These are phyloP conservation scores for Candida arabinofermentans DNA, from an alignment of 805 yeast species.

Conservation along the genomic window DNA sequence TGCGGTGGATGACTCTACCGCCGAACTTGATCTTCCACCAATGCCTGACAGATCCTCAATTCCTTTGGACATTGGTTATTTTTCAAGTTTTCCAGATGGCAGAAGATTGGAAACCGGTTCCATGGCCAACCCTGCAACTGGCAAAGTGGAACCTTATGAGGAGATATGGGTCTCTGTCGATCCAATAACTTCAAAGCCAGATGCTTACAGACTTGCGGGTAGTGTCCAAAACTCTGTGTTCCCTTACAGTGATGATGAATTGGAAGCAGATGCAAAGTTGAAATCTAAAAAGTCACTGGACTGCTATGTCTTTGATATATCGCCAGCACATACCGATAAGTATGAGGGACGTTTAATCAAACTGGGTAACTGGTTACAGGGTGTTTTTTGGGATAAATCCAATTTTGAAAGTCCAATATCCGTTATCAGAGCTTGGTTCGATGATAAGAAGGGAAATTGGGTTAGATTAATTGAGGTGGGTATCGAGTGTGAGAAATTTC, in stretches of 20 bases:
- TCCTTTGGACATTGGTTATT: slow-evolving; percentile 43
- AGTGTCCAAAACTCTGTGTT: not conserved
- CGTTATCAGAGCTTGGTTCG: slow-evolving; percentile 15
- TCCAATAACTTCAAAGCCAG: slow-evolving; percentile 33
- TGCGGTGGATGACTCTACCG: not conserved
- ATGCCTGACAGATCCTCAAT: slow-evolving; percentile 13
- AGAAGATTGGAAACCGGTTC: slow-evolving; percentile 47
- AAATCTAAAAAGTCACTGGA: slow-evolving; percentile 1
- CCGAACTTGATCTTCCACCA: not conserved
- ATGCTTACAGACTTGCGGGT: slow-evolving; percentile 1
- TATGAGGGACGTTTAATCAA: slow-evolving; percentile 42
- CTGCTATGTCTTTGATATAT: slow-evolving; percentile 25
- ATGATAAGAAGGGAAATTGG: slow-evolving; percentile 9
- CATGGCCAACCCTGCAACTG: slow-evolving; percentile 45
- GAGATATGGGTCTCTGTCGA: slow-evolving; percentile 55
- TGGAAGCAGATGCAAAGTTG: not conserved
- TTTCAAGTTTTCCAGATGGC: slow-evolving; percentile 35
- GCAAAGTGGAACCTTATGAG: slow-evolving; percentile 39
- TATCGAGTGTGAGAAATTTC: slow-evolving; percentile 9
- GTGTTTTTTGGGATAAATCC: slow-evolving; percentile 34
- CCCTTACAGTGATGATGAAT: not conserved
- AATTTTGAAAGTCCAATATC: slow-evolving; percentile 23
- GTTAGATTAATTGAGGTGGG: slow-evolving; percentile 15
- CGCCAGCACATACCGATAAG: slow-evolving; percentile 14
- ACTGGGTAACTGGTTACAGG: slow-evolving; percentile 52